phyloP scores from a whole-genome alignment of 1,139 yeast species.

The Meyerozyma smithsonii region DNA sequence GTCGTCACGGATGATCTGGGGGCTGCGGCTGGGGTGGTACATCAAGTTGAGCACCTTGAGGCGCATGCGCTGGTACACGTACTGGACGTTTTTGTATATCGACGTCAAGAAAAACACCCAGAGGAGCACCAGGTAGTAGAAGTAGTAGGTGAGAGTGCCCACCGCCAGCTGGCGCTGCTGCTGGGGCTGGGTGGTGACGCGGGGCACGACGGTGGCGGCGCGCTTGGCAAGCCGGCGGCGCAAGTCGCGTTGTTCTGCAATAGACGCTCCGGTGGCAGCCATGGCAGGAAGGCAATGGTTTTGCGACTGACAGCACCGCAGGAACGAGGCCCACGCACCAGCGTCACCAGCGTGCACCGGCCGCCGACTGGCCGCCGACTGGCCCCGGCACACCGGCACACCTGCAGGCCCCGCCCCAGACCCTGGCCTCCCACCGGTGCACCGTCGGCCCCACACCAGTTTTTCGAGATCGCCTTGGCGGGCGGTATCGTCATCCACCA shows the following conservation, averaged over 20 bases:
- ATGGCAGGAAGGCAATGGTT: background rate
- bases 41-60: conserved; percentile 59
- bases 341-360: too few species aligned
- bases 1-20: conserved; percentile 83
- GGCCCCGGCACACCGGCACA: too few species aligned
- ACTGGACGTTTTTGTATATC: conserved; percentile 48
- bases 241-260: background rate
- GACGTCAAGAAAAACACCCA: conserved; percentile 53
- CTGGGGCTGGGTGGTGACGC: background rate
- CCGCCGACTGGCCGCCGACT: too few species aligned
- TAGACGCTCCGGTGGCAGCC: background rate
- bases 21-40: conserved; percentile 79
- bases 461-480: too few species aligned
- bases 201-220: background rate
- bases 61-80: conserved; percentile 48
- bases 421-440: too few species aligned
- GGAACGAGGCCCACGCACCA: too few species aligned
- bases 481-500: too few species aligned
- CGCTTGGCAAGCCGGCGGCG: background rate
- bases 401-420: too few species aligned
- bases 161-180: background rate
- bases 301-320: too few species aligned
- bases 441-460: too few species aligned
- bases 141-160: conserved; percentile 8
- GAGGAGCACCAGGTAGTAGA: conserved; percentile 42